Base-by-base conservation (phyloP, 345 rosid genomes). In the Brassica carinata region DNA sequence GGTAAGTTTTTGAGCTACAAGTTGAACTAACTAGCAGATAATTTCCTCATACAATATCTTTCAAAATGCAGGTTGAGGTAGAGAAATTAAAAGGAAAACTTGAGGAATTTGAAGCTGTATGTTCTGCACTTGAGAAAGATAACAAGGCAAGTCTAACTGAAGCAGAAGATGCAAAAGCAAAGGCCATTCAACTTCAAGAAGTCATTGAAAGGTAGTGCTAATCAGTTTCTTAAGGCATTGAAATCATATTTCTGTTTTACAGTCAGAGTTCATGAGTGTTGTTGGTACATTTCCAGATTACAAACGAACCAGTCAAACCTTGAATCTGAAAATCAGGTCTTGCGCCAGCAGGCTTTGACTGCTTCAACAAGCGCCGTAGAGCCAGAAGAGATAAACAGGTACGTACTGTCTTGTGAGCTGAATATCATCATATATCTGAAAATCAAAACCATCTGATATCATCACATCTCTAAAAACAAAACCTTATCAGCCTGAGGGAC, bases 291-390 rank as follows among this genome's bases (percentile, higher is more conserved):
- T 51, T 36, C 19, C 84, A 90, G 94, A 77, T 82, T 89, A 66
- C 88, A 87, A 55, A 63, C 74, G 61, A 85, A 87, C 79, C 43
- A 84, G 77, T 80, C 92, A 73, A 87, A 84, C 82, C 86, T 89
- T 31, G 92, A 90, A 81, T 85, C 90, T 40, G 94, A 89, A 81
- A 90, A 90, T 59, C 92, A 90, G 79, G 86, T 90, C 78, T 83
- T 89, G 71, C 92, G 90, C 43, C 94, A 90, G 69, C 89, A 90
- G 76, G 91, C 89, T 72, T 74, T 90, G 79, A 87, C 70, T 10
- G 67, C 81, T 83, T 75, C 91, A 67, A 69, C 85, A 77, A 87
- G 36, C 68, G 79, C 85, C 38, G 85, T 74, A 73, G 82, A 82
- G 63, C 77, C 84, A 8, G 87, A 26, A 72, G 90, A 87, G 82